Evolutionary conservation across 108 stramenopile genomes (phyloP), one percentile per base, ranked within the genome.

Genomic region (Cyclotella atomus): DNA sequence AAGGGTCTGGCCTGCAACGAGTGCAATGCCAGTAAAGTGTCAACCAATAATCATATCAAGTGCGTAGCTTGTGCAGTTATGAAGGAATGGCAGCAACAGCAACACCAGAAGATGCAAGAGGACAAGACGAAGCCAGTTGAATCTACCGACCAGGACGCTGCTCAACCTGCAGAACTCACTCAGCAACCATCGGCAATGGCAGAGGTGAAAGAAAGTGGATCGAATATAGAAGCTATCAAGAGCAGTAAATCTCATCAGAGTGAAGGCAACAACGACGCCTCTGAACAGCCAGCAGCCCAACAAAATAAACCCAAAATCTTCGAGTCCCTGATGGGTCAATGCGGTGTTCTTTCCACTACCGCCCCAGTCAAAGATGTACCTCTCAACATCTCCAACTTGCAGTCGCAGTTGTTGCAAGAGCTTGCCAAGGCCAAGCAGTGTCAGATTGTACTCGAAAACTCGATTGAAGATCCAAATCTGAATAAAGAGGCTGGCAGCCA

Each of bases 11-110:
- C 17, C 7, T 81, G 80, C 56, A 35, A 27, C 6, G 60, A 68
- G 20, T 81, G 80, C 23, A 68, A 68, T 33, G 27, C 68, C 29
- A 53, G 55, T 14, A 49, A 64, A 16, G 29, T 79, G 4, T 50
- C 19, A 24, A 43, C 32, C 0, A 25, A 66, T 30, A 72, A 67
- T n/a, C 15, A 49, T 19, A 30, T 34, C 15, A 68, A 54, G 20
- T 81, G 80, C 32, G 35, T 70, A 10, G 68, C 69, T 24, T 81
- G 80, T 52, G 27, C 32, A 4, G 61, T 64, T 17, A 38, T 65
- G 45, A 46, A 65, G 16, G 64, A 65, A 65, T 65, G 64, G 64
- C 64, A 65, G 64, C 36, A 56, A 27, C 55, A 16, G 25, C 55
- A 56, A 28, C 29, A 6, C 30, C 24, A 52, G 50, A 52, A 52